A percentile compares a stretch with the other conserved stretches of the same genome.
Evolutionary conservation across 331 rosid genomes (phyloP).

Genomic region (Rosa hybrid): DNA sequence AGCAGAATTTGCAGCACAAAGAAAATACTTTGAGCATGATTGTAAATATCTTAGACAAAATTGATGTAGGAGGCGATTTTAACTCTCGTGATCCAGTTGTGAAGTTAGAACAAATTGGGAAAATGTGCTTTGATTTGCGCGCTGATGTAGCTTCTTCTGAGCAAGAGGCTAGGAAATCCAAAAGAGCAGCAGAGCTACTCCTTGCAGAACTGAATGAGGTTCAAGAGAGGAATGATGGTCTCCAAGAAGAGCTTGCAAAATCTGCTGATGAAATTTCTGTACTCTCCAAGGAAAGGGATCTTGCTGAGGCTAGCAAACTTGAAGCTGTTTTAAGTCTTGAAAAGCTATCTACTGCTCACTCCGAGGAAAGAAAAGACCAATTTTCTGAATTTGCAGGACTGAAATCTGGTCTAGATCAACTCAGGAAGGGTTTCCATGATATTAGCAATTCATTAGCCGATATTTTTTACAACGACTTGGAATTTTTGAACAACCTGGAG

Average conservation of each 20-base stretch:
- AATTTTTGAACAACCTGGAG: conserved; percentile 59
- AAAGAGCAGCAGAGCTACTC: conserved; percentile 87
- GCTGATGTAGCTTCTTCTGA: conserved; percentile 55
- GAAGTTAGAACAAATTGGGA: conserved; percentile 65
- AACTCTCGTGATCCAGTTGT: conserved; percentile 55
- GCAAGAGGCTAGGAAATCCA: conserved; percentile 78
- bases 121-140: conserved; percentile 53
- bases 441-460: conserved; percentile 45
- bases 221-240: conserved; percentile 93
- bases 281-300: conserved; percentile 63
- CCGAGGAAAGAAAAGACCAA: conserved; percentile 49
- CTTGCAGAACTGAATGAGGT: conserved; percentile 94
- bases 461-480: conserved; percentile 58
- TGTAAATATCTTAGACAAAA: conserved; percentile 49
- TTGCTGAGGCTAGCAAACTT: conserved; percentile 63
- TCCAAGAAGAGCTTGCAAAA: conserved; percentile 82
- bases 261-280: conserved; percentile 58
- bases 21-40: conserved; percentile 53
- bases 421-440: conserved; percentile 61
- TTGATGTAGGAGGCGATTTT: conserved; percentile 60
- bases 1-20: conserved; percentile 59
- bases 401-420: conserved; percentile 61
- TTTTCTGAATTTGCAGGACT: conserved; percentile 58
- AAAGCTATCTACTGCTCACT: conserved; percentile 51
- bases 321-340: conserved; percentile 70